Percentiles rank a stretch among this genome's conserved stretches.
These are phyloP conservation scores for Auriscalpium microsporum DNA, from an alignment of 768 basidiomycete genomes.

Conservation along the genomic window DNA sequence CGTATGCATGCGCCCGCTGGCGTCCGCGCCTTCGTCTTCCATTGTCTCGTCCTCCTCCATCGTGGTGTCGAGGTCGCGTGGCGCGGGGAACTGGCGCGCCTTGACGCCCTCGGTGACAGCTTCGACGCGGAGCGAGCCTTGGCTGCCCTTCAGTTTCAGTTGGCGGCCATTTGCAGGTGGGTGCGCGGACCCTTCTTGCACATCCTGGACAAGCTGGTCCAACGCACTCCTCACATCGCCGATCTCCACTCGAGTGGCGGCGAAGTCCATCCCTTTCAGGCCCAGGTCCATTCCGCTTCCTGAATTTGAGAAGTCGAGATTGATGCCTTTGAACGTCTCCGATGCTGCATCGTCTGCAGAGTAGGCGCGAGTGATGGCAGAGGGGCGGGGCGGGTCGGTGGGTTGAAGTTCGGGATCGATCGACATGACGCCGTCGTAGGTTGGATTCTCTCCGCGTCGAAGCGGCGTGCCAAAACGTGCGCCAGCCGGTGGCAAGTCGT, in stretches of 20 bases:
- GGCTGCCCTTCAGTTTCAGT: constrained; percentile 12
- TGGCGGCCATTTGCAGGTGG: constrained; percentile 5
- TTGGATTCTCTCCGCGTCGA: constrained; percentile 16
- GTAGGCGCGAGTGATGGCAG: constrained; percentile 16
- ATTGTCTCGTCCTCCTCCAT: constrained; percentile 19
- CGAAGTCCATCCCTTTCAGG: constrained; percentile 2
- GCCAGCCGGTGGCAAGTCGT: neutral
- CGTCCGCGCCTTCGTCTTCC: constrained; percentile 16
- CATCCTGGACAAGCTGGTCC: constrained; percentile 31
- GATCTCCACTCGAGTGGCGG: constrained; percentile 17
- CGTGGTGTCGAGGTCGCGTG: constrained; percentile 27
- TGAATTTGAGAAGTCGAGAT: constrained; percentile 13
- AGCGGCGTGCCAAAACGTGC: neutral
- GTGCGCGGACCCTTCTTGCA: constrained; percentile 15
- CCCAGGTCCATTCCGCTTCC: constrained; percentile 4
- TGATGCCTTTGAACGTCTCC: constrained; percentile 16
- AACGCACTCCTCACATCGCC: constrained; percentile 32
- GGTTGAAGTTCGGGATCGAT: constrained; percentile 25
- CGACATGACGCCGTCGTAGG: constrained; percentile 26
- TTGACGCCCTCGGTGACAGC: constrained; percentile 26
- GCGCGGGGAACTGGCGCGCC: constrained; percentile 23
- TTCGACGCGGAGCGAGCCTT: constrained; percentile 19
- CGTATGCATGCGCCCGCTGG: constrained; percentile 1
- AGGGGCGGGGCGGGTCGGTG: constrained; percentile 26
- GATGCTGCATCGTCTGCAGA: constrained; percentile 14